Evolutionary conservation across 2,329 filamentous ascomycete genomes (phyloP).

Genomic region (Clarireedia sp.): DNA sequence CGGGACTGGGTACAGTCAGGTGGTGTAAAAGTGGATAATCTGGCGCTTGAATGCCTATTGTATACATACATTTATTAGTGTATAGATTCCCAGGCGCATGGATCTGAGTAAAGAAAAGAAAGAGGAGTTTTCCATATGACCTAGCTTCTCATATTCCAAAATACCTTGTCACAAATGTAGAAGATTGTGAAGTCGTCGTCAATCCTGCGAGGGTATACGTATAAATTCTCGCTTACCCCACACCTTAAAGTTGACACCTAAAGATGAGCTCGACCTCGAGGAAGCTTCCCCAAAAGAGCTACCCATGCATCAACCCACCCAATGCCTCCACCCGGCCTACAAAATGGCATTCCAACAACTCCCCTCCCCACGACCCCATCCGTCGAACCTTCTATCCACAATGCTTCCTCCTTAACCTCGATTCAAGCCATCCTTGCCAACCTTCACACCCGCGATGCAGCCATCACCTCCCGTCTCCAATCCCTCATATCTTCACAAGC

Average conservation of each 20-base stretch:
- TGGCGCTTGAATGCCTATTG: conserved; percentile 4
- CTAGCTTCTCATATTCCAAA: background rate
- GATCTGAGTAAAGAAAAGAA: conserved; percentile 5
- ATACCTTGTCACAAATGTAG: too few species aligned
- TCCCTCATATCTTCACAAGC: conserved; percentile 73
- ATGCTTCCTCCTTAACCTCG: conserved; percentile 67
- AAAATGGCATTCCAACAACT: conserved; percentile 25
- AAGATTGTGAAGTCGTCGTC: background rate
- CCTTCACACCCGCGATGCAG: conserved; percentile 68
- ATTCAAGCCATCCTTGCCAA: conserved; percentile 69
- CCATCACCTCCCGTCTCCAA: conserved; percentile 67
- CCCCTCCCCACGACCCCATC: conserved; percentile 13
- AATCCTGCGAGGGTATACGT: background rate
- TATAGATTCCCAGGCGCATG: conserved; percentile 6
- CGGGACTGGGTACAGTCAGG: conserved; percentile 56
- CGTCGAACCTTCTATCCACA: conserved; percentile 42
- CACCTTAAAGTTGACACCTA: conserved; percentile 11
- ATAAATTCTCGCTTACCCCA: conserved; percentile 20
- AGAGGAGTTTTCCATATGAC: background rate
- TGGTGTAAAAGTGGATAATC: conserved; percentile 39
- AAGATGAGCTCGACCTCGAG: conserved; percentile 8
- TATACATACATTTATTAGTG: conserved; percentile 11
- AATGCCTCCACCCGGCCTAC: conserved; percentile 31
- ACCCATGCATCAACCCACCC: conserved; percentile 28
- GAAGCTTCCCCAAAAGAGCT: conserved; percentile 11